Conservation (phyloP, 2,329 filamentous ascomycete genomes). For the Fusarium miscanthi region DNA sequence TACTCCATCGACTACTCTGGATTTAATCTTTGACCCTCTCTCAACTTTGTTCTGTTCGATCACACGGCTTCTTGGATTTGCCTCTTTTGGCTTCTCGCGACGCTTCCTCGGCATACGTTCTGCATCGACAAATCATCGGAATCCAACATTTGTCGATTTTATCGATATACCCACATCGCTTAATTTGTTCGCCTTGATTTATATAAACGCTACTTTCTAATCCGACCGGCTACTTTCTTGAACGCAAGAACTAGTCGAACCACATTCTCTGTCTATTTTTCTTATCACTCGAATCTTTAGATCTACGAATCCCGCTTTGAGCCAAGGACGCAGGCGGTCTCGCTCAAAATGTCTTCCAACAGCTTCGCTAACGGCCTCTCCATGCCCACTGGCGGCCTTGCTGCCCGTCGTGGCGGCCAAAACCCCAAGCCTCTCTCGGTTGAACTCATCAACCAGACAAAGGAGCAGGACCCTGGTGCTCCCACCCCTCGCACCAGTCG, state of each 20-base stretch:
- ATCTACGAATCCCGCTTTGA: conserved; percentile 50
- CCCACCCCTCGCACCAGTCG: conserved; percentile 93
- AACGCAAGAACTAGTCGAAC: conserved; percentile 27
- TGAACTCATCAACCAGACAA: conserved; percentile 75
- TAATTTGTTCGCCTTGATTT: conserved; percentile 41
- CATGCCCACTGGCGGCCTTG: conserved; percentile 82
- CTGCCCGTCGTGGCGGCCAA: conserved; percentile 83
- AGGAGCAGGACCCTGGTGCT: conserved; percentile 72
- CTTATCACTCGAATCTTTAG: conserved; percentile 22
- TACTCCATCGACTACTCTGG: conserved; percentile 33
- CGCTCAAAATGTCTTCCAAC: conserved; percentile 98
- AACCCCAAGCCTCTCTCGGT: conserved; percentile 91
- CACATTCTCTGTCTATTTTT: conserved; percentile 38
- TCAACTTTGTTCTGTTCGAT: conserved; percentile 27
- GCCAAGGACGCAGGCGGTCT: conserved; percentile 97
- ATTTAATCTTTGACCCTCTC: conserved; percentile 40
- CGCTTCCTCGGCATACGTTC: conserved; percentile 33
- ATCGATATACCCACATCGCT: conserved; percentile 42
- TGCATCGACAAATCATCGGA: conserved; percentile 31
- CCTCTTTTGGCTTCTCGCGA: conserved; percentile 31
- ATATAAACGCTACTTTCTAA: conserved; percentile 38
- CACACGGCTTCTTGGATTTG: conserved; percentile 43
- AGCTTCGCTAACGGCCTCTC: conserved; percentile 79
- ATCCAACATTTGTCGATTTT: conserved; percentile 31
- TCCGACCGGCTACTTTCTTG: conserved; percentile 34